These are phyloP conservation scores for Sugiyamaella grinbergsii DNA, from an alignment of 1,139 yeast genomes.

Conservation along the genomic window DNA sequence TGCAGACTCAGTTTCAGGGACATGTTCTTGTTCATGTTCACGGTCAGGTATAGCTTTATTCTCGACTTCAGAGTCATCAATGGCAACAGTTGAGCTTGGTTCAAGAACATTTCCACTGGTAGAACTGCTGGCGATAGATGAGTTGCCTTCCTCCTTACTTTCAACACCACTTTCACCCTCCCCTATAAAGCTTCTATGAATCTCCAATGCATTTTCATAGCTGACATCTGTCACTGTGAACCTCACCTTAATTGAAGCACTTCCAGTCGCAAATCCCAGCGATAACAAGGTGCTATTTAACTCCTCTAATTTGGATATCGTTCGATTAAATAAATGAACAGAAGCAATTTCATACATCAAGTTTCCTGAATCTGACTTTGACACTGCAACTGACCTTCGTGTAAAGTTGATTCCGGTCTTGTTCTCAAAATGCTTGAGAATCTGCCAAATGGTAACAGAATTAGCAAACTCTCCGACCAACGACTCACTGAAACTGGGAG, in stretches of 20 bases:
- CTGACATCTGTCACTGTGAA: conserved; percentile 31
- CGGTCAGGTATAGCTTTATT: too few relatives aligned
- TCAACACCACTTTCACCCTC: not conserved
- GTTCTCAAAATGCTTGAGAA: conserved; percentile 34
- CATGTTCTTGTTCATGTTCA: too few relatives aligned
- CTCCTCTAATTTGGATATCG: conserved; percentile 29
- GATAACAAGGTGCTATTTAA: conserved; percentile 30
- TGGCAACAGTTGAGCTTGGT: too few relatives aligned
- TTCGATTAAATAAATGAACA: conserved; percentile 34
- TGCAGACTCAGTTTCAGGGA: too few relatives aligned
- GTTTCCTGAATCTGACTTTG: conserved; percentile 22
- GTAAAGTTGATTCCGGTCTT: conserved; percentile 37
- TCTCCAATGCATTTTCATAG: conserved; percentile 31
- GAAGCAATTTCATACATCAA: conserved; percentile 34
- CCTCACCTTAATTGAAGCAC: conserved; percentile 33
- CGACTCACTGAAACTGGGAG: conserved; percentile 31
- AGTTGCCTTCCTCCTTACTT: not conserved
- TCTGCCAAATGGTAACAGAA: conserved; percentile 32
- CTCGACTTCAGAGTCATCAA: too few relatives aligned
- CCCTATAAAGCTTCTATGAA: conserved; percentile 24
- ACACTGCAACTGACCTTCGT: conserved; percentile 25
- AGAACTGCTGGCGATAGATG: not conserved
- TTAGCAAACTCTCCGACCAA: conserved; percentile 32
- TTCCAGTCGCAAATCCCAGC: conserved; percentile 36
- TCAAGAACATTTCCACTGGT: not conserved